A percentile compares a stretch with the other conserved stretches of the same genome.
Conservation (phyloP, 2,329 filamentous ascomycete genomes). For the Ascochyta rabiei region DNA sequence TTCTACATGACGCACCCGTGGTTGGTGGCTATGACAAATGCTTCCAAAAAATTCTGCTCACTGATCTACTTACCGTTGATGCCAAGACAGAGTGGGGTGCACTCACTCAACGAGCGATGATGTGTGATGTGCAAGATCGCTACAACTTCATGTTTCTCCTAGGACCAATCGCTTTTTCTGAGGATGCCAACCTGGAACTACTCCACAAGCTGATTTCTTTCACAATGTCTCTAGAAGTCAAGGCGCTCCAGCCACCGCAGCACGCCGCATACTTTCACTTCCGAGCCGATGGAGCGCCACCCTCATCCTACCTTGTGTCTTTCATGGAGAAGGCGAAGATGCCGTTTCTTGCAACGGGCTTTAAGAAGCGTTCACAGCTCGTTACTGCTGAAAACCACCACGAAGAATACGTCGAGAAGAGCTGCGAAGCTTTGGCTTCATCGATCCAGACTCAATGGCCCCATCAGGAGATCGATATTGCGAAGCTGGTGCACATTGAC, state of each 20-base stretch:
- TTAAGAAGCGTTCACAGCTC: conserved; percentile 34
- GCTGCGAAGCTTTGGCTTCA: conserved; percentile 49
- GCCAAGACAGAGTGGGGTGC: conserved; percentile 53
- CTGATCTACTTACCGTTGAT: conserved; percentile 49
- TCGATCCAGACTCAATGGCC: conserved; percentile 51
- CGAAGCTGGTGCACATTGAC: conserved; percentile 35
- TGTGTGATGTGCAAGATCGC: conserved; percentile 27
- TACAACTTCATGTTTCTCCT: conserved; percentile 56
- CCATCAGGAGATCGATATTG: conserved; percentile 41
- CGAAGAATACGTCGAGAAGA: conserved; percentile 23
- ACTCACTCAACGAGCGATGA: conserved; percentile 48
- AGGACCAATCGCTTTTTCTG: conserved; percentile 52
- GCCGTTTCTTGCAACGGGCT: conserved; percentile 34
- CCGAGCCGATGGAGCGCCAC: conserved; percentile 36
- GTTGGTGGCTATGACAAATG: conserved; percentile 50
- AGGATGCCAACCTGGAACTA: conserved; percentile 48
- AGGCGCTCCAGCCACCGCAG: conserved; percentile 45
- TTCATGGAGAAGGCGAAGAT: conserved; percentile 36
- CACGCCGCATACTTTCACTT: conserved; percentile 45
- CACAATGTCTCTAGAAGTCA: conserved; percentile 50
- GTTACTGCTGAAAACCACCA: conserved; percentile 33
- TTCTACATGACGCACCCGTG: conserved; percentile 41
- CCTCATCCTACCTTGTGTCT: conserved; percentile 4
- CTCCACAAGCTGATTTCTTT: conserved; percentile 56
- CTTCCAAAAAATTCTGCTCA: conserved; percentile 45